Percentiles rank a stretch among this genome's conserved stretches.
Conservation (phyloP, 805 yeast genomes). For the Saturnispora diversa region DNA sequence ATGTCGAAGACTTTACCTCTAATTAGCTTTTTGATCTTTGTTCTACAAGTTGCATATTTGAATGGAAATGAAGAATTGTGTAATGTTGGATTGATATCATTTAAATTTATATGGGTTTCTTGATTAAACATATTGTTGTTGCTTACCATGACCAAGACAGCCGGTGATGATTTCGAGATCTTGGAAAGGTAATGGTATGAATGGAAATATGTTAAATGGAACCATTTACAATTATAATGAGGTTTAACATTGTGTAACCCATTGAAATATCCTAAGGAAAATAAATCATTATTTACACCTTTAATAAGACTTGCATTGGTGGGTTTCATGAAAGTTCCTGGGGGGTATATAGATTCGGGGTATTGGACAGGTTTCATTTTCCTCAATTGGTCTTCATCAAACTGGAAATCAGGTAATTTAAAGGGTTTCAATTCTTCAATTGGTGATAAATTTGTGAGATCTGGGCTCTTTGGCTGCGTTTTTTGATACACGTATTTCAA, state of each 20-base stretch:
- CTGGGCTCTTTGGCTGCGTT: neutral
- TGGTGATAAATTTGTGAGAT: slow-evolving; percentile 1
- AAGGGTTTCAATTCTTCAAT: slow-evolving; percentile 5
- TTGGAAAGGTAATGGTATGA: slow-evolving; percentile 19
- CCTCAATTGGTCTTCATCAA: slow-evolving; percentile 13
- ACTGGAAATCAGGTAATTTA: slow-evolving; percentile 10
- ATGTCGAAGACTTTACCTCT: slow-evolving; percentile 17
- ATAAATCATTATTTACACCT: slow-evolving; percentile 22
- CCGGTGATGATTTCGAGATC: slow-evolving; percentile 30
- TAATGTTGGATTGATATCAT: slow-evolving; percentile 2
- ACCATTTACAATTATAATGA: slow-evolving; percentile 19
- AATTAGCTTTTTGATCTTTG: slow-evolving; percentile 18
- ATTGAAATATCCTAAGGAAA: slow-evolving; percentile 9
- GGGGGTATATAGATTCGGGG: slow-evolving; percentile 15
- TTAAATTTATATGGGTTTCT: slow-evolving; percentile 8
- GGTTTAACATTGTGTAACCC: slow-evolving; percentile 11
- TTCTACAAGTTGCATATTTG: slow-evolving; percentile 23
- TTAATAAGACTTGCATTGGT: slow-evolving; percentile 15
- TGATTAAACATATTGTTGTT: slow-evolving; percentile 31
- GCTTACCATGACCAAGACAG: slow-evolving; percentile 27
- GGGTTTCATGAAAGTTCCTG: slow-evolving; percentile 14
- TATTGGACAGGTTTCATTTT: slow-evolving; percentile 12
- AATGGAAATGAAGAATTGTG: slow-evolving; percentile 18
- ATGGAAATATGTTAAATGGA: slow-evolving; percentile 21
- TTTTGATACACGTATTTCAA: neutral